A percentile compares a stretch with the other conserved stretches of the same genome.
These are phyloP conservation scores for Cladorrhinum sp. DNA, from an alignment of 2,329 filamentous ascomycete genomes.

Conservation along the genomic window DNA sequence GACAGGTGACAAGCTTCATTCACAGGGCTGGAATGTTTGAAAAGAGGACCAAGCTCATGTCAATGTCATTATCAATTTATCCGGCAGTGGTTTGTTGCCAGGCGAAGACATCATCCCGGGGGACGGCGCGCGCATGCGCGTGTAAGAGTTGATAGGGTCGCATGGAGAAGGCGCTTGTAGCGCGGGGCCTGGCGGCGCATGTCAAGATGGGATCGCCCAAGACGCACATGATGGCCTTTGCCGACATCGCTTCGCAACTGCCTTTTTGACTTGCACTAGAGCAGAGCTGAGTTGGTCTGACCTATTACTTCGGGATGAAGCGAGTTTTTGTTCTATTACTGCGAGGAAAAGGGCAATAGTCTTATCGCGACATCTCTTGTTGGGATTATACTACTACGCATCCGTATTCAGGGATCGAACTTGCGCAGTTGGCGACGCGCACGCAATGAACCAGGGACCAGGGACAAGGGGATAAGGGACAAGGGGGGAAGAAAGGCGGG, in stretches of 20 bases:
- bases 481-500: neutral
- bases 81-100: neutral
- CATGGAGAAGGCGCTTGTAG: neutral
- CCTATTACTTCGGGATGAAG: too few species aligned
- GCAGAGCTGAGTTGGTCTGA: too few species aligned
- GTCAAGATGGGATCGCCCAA: neutral
- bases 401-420: too few species aligned
- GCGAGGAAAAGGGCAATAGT: too few species aligned
- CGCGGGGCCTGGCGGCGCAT: too few species aligned
- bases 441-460: neutral
- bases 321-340: too few species aligned
- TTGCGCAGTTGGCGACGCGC: neutral
- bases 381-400: too few species aligned
- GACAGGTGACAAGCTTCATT: neutral
- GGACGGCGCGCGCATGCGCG: neutral
- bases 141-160: neutral
- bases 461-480: neutral
- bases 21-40: neutral
- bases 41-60: neutral
- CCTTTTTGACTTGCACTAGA: too few species aligned
- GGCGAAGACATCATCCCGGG: neutral
- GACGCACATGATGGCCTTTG: neutral
- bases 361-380: too few species aligned
- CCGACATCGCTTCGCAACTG: too few species aligned
- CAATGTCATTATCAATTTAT: neutral